Conservation (phyloP, 306 rosid genomes). For the Acmispon strigosus region DNA sequence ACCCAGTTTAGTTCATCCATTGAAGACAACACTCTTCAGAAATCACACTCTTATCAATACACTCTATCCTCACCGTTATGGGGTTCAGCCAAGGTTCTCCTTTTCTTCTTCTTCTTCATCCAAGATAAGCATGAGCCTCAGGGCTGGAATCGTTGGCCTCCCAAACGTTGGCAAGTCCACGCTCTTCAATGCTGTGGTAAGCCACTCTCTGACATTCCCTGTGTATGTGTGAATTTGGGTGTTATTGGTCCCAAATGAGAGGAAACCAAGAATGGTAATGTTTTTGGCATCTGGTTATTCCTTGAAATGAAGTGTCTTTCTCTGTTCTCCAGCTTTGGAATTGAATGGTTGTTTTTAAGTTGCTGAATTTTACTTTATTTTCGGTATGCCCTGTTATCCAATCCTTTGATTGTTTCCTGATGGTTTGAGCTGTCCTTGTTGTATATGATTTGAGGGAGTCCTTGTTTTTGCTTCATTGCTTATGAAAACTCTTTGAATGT, state of each 20-base stretch:
- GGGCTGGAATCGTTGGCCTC: conserved; percentile 95
- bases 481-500: no score
- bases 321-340: not conserved
- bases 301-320: not conserved
- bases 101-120: conserved; percentile 45
- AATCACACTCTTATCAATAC: conserved; percentile 32
- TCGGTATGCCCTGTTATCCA: not conserved
- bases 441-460: not conserved
- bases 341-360: not conserved
- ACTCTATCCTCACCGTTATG: conserved; percentile 34
- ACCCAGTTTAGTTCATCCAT: conserved; percentile 49
- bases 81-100: conserved; percentile 44
- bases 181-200: conserved; percentile 93
- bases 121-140: conserved; percentile 86
- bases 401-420: not conserved
- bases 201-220: conserved; percentile 2
- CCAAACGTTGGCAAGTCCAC: conserved; percentile 98
- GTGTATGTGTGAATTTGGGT: not conserved
- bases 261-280: no score
- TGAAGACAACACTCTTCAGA: conserved; percentile 43
- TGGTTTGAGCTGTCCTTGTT: not conserved
- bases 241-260: no score
- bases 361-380: not conserved
- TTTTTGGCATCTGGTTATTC: not conserved
- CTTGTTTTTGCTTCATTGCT: not conserved